phyloP scores from a whole-genome alignment of 1,284 basidiomycete species.

The Sanghuangporus weigelae region DNA sequence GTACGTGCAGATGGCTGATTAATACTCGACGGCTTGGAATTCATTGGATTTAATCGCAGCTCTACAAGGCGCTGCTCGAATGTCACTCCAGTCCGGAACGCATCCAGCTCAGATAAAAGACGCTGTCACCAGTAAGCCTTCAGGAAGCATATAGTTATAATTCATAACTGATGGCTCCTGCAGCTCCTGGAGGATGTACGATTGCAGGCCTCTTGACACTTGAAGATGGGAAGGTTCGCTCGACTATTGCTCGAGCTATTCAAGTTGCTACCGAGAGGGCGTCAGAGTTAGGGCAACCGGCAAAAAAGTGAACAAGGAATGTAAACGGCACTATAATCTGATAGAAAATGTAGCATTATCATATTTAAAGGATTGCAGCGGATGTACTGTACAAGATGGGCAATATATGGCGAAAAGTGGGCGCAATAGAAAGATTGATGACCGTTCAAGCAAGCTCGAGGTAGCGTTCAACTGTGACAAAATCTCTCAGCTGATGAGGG shows the following conservation, averaged over 20 bases:
- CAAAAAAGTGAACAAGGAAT: constrained; percentile 12
- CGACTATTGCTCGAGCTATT: constrained; percentile 93
- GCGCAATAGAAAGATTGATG: neutral
- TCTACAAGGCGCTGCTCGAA: constrained; percentile 93
- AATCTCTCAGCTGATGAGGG: constrained; percentile 6
- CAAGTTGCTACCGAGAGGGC: constrained; percentile 90
- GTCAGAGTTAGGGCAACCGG: constrained; percentile 65
- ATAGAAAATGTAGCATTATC: constrained; percentile 22
- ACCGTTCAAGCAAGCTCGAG: constrained; percentile 63
- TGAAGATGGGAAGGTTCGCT: constrained; percentile 92
- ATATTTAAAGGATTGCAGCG: neutral
- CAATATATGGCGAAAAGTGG: neutral
- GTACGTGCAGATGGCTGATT: constrained; percentile 36
- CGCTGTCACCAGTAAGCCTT: constrained; percentile 84
- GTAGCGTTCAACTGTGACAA: constrained; percentile 70
- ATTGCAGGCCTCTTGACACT: constrained; percentile 94
- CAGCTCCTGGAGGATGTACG: constrained; percentile 97
- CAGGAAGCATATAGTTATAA: neutral
- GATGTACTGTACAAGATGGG: neutral
- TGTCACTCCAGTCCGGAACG: constrained; percentile 83
- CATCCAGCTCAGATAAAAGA: constrained; percentile 99
- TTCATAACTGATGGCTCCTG: constrained; percentile 3
- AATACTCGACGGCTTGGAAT: constrained; percentile 4
- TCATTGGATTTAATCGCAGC: constrained; percentile 42
- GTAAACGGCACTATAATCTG: neutral